These are phyloP conservation scores for Boechera stricta DNA, from an alignment of 345 rosid genomes.

Conservation along the genomic window DNA sequence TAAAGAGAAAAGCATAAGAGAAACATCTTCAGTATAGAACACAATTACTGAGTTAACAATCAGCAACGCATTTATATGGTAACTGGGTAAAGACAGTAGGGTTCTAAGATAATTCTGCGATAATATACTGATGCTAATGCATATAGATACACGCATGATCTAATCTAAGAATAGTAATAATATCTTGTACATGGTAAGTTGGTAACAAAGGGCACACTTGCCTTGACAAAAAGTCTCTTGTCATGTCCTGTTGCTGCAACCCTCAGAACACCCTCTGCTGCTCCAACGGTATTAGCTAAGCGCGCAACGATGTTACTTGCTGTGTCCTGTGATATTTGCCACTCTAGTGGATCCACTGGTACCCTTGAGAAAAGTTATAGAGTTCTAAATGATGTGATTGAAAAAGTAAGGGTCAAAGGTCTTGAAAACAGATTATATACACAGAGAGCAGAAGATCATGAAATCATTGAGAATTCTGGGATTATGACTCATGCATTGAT, in stretches of 20 bases:
- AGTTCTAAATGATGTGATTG: background rate
- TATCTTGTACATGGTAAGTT: slow-evolving; percentile 7
- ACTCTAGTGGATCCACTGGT: slow-evolving; percentile 95
- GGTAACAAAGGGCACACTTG: slow-evolving; percentile 31
- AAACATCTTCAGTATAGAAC: slow-evolving; percentile 7
- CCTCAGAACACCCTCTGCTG: slow-evolving; percentile 91
- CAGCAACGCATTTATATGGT: slow-evolving; percentile 7
- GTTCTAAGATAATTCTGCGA: background rate
- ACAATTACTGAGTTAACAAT: slow-evolving; percentile 14
- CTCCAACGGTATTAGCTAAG: slow-evolving; percentile 92
- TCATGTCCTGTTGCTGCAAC: slow-evolving; percentile 99
- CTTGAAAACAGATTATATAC: background rate
- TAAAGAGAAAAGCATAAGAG: slow-evolving; percentile 43
- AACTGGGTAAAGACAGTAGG: background rate
- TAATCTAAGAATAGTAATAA: background rate
- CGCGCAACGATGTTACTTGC: slow-evolving; percentile 77
- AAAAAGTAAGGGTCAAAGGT: background rate
- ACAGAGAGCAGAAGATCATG: background rate
- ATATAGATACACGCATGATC: background rate
- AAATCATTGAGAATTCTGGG: background rate
- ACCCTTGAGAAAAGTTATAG: slow-evolving; percentile 53
- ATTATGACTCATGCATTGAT: slow-evolving; percentile 4
- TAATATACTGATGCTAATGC: slow-evolving; percentile 16
- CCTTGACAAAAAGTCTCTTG: slow-evolving; percentile 88
- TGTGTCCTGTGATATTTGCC: slow-evolving; percentile 97